Evolutionary conservation across 1,284 basidiomycete genomes (phyloP), one percentile per base, ranked within the genome.

Genomic region (Meripilus lineatus): DNA sequence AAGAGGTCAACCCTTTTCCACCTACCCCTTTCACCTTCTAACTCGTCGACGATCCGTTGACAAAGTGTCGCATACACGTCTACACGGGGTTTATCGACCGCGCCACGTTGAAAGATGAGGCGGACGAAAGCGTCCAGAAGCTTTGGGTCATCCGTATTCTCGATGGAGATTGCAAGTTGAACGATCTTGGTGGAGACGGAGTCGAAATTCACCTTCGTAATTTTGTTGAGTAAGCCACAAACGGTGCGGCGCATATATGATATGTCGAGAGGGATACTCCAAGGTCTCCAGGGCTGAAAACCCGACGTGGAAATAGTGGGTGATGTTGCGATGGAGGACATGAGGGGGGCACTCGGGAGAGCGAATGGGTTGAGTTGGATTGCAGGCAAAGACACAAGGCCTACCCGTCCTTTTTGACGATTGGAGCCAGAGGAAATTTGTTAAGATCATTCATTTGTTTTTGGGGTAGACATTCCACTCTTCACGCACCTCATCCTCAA

Each of bases 1-100:
- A 56, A 57, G 13, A 52, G 42, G 37, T 61, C 57, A n/a, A 58
- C 57, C 43, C 43, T 52, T 26, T 55, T 48, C 58, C 61, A 62
- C n/a, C 45, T 49, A 32, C 50, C 48, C 20, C 57, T 50, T 40
- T 63, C 61, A 6, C 51, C 51, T 35, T 62, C 59, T 23, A 55
- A 42, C 35, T 57, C 58, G 38, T 61, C 55, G 11, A 54, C 50
- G 26, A 61, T 43, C 33, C 46, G 52, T 46, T 56, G 54, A 38
- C 57, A 59, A 25, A 62, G 44, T 6, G 37, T 47, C 15, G 52
- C 61, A 23, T 55, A 55, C 13, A 62, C 40, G 22, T 38, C 39
- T 5, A 47, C 42, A n/a, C 52, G 53, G 3, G 14, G 17, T 6
- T 40, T 36, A 15, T 63, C 58, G 8, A 32, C 30, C 1, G 55